phyloP scores from a whole-genome alignment of 192 early-diverging fungal species.

The Chytriomyces confervae region DNA sequence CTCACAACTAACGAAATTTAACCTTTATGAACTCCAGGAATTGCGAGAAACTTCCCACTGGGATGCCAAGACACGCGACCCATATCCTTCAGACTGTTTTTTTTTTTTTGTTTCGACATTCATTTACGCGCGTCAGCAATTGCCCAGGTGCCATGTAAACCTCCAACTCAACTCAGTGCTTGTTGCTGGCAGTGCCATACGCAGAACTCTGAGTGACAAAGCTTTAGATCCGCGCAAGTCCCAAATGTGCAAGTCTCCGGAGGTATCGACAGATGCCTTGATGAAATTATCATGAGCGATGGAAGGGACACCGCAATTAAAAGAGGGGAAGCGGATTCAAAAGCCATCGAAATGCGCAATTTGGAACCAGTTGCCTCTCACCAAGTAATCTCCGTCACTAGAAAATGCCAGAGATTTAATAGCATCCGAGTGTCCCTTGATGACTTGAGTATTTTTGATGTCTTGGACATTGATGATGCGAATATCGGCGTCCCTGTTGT shows the following conservation, averaged over 20 bases:
- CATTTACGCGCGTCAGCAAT: too few species aligned
- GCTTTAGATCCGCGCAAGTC: slow-evolving; percentile 58
- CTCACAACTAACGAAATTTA: slow-evolving; percentile 35
- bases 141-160: slow-evolving; percentile 35
- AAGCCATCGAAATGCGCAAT: background rate
- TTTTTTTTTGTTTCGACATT: background rate
- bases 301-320: background rate
- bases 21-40: slow-evolving; percentile 59
- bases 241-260: slow-evolving; percentile 73
- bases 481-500: slow-evolving; percentile 45
- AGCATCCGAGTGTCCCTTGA: slow-evolving; percentile 92
- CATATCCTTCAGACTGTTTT: slow-evolving; percentile 37
- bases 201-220: slow-evolving; percentile 48
- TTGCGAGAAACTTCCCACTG: slow-evolving; percentile 61
- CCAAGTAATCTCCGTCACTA: slow-evolving; percentile 79
- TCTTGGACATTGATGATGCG: slow-evolving; percentile 44
- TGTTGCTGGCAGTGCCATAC: slow-evolving; percentile 41
- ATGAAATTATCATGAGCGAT: slow-evolving; percentile 8
- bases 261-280: slow-evolving; percentile 56
- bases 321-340: background rate
- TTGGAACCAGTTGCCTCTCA: slow-evolving; percentile 30
- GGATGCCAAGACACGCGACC: slow-evolving; percentile 67
- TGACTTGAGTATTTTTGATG: slow-evolving; percentile 47
- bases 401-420: slow-evolving; percentile 89
- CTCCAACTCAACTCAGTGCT: slow-evolving; percentile 50